phyloP scores from a whole-genome alignment of 2,329 filamentous ascomycete species.

The Hypoxylon rubiginosum region DNA sequence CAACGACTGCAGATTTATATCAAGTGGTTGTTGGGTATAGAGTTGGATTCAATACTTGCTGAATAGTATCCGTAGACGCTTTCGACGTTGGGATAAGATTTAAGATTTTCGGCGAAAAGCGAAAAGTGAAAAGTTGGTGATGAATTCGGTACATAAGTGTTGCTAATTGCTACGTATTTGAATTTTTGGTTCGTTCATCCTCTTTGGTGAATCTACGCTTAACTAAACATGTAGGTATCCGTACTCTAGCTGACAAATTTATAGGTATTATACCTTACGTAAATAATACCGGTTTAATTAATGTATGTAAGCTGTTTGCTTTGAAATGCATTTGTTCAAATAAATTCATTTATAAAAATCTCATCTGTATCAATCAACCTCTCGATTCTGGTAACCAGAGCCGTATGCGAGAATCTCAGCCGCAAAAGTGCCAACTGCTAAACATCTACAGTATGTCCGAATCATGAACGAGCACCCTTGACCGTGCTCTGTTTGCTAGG shows the following conservation, averaged over 20 bases:
- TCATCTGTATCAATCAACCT: too few species aligned
- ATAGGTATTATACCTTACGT: too few species aligned
- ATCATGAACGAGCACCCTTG: constrained; percentile 48
- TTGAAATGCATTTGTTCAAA: too few species aligned
- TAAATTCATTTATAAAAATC: not conserved
- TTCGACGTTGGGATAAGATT: not conserved
- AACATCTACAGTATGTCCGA: not conserved
- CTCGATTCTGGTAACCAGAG: not conserved
- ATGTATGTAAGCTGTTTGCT: too few species aligned
- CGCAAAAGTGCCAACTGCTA: not conserved
- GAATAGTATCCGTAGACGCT: constrained; percentile 40
- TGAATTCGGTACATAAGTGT: too few species aligned
- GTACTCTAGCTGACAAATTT: too few species aligned
- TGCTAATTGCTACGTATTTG: not conserved
- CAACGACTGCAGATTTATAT: not conserved
- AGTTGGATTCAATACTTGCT: not conserved
- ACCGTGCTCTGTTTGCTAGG: constrained; percentile 6
- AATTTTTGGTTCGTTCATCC: not conserved
- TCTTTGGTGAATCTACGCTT: not conserved
- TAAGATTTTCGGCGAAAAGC: too few species aligned
- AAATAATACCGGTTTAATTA: too few species aligned
- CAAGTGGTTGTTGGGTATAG: not conserved
- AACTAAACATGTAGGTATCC: too few species aligned
- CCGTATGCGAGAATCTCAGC: not conserved
- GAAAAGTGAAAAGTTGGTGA: too few species aligned